Percentiles rank a stretch among this genome's conserved stretches.
Conservation (phyloP, 176 grass and related monocot genomes). For the barley (Hordeum vulgare) region DNA sequence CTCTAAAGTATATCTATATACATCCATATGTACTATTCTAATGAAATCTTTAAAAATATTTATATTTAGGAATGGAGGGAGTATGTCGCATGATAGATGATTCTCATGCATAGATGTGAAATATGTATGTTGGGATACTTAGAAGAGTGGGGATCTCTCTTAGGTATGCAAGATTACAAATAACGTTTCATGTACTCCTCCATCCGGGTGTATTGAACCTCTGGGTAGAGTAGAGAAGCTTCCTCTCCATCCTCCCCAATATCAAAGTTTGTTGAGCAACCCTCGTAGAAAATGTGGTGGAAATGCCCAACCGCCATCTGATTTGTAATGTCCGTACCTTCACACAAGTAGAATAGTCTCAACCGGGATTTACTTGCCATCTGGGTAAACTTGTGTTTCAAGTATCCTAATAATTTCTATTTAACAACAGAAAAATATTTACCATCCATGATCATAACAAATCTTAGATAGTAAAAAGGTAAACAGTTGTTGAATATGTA, state of each 20-base stretch:
- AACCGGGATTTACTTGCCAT: background rate
- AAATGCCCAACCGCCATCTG: constrained; percentile 34
- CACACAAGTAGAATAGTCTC: background rate
- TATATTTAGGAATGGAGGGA: too few relatives aligned
- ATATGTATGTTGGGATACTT: too few relatives aligned
- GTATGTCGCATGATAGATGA: too few relatives aligned
- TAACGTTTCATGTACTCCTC: constrained; percentile 45
- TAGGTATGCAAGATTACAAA: background rate
- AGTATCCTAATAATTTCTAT: background rate
- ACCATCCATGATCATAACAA: background rate
- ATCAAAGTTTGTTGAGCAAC: constrained; percentile 49
- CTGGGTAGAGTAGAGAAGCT: constrained; percentile 40
- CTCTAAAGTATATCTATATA: too few relatives aligned
- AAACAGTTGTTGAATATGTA: background rate
- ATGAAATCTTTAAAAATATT: too few relatives aligned
- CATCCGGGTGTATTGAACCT: constrained; percentile 36
- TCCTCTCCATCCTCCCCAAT: constrained; percentile 40
- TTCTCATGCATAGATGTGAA: too few relatives aligned
- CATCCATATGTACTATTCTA: too few relatives aligned
- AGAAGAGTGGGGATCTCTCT: too few relatives aligned
- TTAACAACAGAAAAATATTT: background rate
- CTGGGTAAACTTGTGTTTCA: background rate
- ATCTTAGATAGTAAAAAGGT: background rate
- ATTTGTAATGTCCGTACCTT: background rate
- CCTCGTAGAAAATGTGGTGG: constrained; percentile 59